Evolutionary conservation across 1,284 basidiomycete genomes (phyloP).

Genomic region (Sanghuangporus weigelae): DNA sequence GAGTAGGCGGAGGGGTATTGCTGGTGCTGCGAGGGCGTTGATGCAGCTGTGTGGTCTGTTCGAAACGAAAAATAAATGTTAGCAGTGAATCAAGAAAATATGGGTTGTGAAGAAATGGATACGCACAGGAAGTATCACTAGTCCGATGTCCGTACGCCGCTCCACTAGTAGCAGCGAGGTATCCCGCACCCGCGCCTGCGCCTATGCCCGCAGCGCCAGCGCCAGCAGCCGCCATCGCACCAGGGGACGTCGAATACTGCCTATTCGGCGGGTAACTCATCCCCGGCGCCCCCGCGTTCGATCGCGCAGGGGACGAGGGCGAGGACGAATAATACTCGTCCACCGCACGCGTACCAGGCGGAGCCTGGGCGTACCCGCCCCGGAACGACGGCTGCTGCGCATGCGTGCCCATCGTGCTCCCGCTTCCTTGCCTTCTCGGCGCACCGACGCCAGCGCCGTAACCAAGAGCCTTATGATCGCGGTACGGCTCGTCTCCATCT

Average conservation of each 20-base stretch:
- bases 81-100: neutral
- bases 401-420: slow-evolving; percentile 4
- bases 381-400: slow-evolving; percentile 29
- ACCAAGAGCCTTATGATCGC: slow-evolving; percentile 9
- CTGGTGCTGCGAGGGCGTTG: slow-evolving; percentile 34
- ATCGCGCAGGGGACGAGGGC: slow-evolving; percentile 21
- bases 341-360: slow-evolving; percentile 59
- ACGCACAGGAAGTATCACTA: slow-evolving; percentile 54
- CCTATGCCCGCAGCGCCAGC: slow-evolving; percentile 20
- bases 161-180: slow-evolving; percentile 25
- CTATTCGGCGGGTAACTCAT: slow-evolving; percentile 36
- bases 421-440: slow-evolving; percentile 30
- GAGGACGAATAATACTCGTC: slow-evolving; percentile 64
- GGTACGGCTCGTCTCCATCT: slow-evolving; percentile 22
- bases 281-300: slow-evolving; percentile 29
- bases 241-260: slow-evolving; percentile 32
- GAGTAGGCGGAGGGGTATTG: slow-evolving; percentile 43
- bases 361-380: slow-evolving; percentile 58
- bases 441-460: slow-evolving; percentile 21
- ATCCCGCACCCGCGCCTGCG: slow-evolving; percentile 19
- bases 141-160: slow-evolving; percentile 49
- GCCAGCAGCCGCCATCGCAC: slow-evolving; percentile 21
- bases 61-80: slow-evolving; percentile 3
- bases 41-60: slow-evolving; percentile 47
- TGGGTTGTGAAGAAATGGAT: neutral